Percentiles rank a stretch among this genome's conserved stretches.
Evolutionary conservation across 805 yeast species (phyloP).

Genomic region (Saccharomycopsis schoenii): DNA sequence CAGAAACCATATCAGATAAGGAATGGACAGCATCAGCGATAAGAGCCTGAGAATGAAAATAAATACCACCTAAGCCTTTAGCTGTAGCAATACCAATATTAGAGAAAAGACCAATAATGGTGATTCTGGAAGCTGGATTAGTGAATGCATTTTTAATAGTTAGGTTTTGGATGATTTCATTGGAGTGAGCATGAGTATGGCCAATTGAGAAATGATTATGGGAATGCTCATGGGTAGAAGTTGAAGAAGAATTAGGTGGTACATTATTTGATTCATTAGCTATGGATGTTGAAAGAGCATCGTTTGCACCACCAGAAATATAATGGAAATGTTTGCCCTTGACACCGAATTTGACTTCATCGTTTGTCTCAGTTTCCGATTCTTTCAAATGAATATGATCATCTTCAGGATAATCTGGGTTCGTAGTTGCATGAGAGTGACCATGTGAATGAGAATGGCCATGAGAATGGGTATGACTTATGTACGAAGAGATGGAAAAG

Average conservation of each 20-base stretch:
- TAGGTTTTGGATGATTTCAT: slow-evolving; percentile 11
- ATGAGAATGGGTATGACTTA: slow-evolving; percentile 18
- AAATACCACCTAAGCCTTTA: slow-evolving; percentile 82
- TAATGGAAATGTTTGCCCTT: slow-evolving; percentile 16
- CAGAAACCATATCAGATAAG: slow-evolving; percentile 80
- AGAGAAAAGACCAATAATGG: slow-evolving; percentile 81
- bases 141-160: slow-evolving; percentile 9
- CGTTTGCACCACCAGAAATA: slow-evolving; percentile 13
- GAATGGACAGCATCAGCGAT: slow-evolving; percentile 95
- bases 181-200: slow-evolving; percentile 28
- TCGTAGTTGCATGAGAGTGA: slow-evolving; percentile 25
- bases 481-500: not conserved
- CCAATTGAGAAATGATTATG: slow-evolving; percentile 8
- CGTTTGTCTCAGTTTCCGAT: slow-evolving; percentile 35
- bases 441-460: slow-evolving; percentile 19
- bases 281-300: slow-evolving; percentile 9
- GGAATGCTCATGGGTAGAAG: not conserved
- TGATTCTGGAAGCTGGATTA: slow-evolving; percentile 86
- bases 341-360: slow-evolving; percentile 28
- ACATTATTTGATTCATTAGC: not conserved
- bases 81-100: slow-evolving; percentile 81
- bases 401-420: slow-evolving; percentile 22
- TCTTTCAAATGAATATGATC: slow-evolving; percentile 33
- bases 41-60: slow-evolving; percentile 90
- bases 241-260: not conserved